Conservation (phyloP, 768 basidiomycete genomes). For the Termitomyces sp. region DNA sequence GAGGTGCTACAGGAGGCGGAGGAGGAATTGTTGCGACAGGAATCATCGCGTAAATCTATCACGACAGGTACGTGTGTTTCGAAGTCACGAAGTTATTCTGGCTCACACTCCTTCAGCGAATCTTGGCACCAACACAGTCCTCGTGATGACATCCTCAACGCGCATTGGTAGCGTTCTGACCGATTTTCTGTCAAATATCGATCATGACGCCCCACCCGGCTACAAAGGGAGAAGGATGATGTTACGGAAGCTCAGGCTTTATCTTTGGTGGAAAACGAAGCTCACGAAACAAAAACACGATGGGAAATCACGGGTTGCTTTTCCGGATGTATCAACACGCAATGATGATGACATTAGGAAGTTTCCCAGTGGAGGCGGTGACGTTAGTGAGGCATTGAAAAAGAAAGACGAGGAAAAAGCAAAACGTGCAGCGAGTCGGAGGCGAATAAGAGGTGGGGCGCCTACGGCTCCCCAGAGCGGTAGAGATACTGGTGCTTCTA, state of each 20-base stretch:
- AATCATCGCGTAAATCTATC: constrained; percentile 29
- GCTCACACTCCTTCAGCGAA: constrained; percentile 18
- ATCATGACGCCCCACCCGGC: constrained; percentile 52
- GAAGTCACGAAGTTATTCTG: neutral
- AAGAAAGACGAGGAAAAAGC: constrained; percentile 68
- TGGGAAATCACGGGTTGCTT: constrained; percentile 21
- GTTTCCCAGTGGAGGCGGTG: constrained; percentile 26
- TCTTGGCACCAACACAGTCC: constrained; percentile 67
- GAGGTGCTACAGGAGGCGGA: constrained; percentile 92
- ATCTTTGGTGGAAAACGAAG: constrained; percentile 80
- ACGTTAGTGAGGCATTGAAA: constrained; percentile 68
- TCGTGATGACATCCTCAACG: constrained; percentile 85
- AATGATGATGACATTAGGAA: constrained; percentile 20
- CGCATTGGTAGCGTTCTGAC: constrained; percentile 69
- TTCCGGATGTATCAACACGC: constrained; percentile 18
- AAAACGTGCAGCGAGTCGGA: constrained; percentile 55
- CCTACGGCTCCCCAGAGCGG: constrained; percentile 22
- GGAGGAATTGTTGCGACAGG: constrained; percentile 68
- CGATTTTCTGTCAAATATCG: constrained; percentile 72
- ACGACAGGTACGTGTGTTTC: constrained; percentile 16
- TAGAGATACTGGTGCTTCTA: constrained; percentile 2
- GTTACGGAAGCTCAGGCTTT: constrained; percentile 63
- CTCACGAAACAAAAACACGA: constrained; percentile 33
- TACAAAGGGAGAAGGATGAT: constrained; percentile 73
- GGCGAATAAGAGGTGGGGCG: constrained; percentile 76